Conservation (phyloP, 164 flowering plant genomes). For the Magnolia officinalis region DNA sequence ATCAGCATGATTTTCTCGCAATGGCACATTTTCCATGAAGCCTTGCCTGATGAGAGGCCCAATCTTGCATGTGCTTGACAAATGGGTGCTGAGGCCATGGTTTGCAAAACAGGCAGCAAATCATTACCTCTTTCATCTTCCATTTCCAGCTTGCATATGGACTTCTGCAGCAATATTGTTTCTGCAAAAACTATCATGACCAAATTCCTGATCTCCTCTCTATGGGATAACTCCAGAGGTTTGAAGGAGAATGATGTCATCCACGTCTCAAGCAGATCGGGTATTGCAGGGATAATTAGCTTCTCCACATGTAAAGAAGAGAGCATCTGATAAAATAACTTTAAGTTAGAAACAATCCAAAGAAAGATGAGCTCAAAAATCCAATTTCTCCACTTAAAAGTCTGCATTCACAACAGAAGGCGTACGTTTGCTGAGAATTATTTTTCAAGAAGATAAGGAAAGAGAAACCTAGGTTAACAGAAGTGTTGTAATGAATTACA, state of each 20-base stretch:
- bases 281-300: slow-evolving; percentile 76
- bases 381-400: too few species aligned
- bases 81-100: too few species aligned
- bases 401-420: too few species aligned
- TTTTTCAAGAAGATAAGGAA: too few species aligned
- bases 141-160: slow-evolving; percentile 1
- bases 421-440: too few species aligned
- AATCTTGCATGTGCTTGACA: too few species aligned
- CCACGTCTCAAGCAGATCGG: slow-evolving; percentile 68
- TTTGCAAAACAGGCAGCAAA: neutral
- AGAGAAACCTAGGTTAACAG: too few species aligned
- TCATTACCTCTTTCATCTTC: neutral
- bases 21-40: too few species aligned
- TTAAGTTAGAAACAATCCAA: neutral
- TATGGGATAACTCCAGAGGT: slow-evolving; percentile 43
- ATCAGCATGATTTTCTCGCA: too few species aligned
- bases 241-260: slow-evolving; percentile 67
- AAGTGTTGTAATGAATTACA: too few species aligned
- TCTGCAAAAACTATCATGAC: slow-evolving; percentile 62
- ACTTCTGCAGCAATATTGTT: slow-evolving; percentile 63
- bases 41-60: too few species aligned
- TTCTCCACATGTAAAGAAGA: slow-evolving; percentile 41
- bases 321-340: slow-evolving; percentile 18
- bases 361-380: too few species aligned
- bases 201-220: slow-evolving; percentile 46